Base-by-base conservation (phyloP, 2,329 filamentous ascomycete genomes). In the Penicillium sp. region DNA sequence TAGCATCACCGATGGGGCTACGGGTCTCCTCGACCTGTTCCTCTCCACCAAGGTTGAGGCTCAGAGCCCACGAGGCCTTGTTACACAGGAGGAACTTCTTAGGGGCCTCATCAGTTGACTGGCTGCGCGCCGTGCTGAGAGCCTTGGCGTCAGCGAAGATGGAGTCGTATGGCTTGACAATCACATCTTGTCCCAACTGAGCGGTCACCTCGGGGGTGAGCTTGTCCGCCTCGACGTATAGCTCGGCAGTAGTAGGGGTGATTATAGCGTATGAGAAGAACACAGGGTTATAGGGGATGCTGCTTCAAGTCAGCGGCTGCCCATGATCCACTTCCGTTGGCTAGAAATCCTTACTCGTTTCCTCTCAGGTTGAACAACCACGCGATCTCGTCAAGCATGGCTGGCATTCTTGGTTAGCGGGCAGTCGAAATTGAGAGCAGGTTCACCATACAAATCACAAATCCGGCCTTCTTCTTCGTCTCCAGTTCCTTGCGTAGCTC, bases 291-390 rank as follows among this genome's bases (percentile, higher is more conserved):
- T 95, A 99, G 0, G 93, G 92, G 67, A 99, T 98, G 75, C 84
- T 86, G 66, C 44, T 44, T 33, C 55, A 10, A 12, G 58, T 64
- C 30, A 65, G 64, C 60, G 9, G 13, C 6, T 30, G 17, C 8
- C 28, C 28, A 13, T 45, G 6, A 37, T 26, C 49, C 56, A 58
- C 30, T 44, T 56, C 10, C 38, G 33, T 15, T 10, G 9, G 9
- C 6, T 6, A 47, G 8, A n/a, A 15, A 44, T 30, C 55, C 83
- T 66, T 79, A 86, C 84, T 98, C 95, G 76, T 86, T 95, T 70
- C 95, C 95, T 69, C 95, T 89, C 53, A 99, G 81, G 79, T 99
- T 99, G 82, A 97, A 97, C n/a, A 99, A 84, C 95, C 95, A 99
- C 12, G 95, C 95, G 70, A 97, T 88, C 78, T 99, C 95, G 72